Base-by-base conservation (phyloP, 2,329 filamentous ascomycete species). In the Triangularia verruculosa region DNA sequence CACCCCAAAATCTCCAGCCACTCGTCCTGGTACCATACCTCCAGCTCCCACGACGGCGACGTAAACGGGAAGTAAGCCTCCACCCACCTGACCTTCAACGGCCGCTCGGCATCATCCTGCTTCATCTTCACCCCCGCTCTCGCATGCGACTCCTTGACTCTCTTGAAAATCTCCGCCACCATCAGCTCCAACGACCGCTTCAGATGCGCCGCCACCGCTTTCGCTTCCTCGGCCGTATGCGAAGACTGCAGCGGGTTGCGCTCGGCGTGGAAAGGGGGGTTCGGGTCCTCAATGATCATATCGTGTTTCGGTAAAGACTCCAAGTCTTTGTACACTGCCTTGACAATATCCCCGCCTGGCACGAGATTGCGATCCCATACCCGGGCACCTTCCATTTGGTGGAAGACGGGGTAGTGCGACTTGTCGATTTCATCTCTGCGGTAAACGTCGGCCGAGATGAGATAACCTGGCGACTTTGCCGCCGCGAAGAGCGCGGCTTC, bases 1-100 rank as follows among this genome's bases (percentile, higher is more conserved):
- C 89, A 96, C n/a, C 95, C 95, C 1, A 99, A 84, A 4, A 98
- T 88, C 78, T 99, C 95, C 32, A 99, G 87, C 95, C 95, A 99
- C 74, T 96, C 91, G 28, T 91, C 93, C 69, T 90, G 89, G 85
- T 94, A 97, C 81, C 91, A 93, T 9, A 99, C 92, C 74, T 99
- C 95, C 24, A 99, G 84, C 75, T 99, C 95, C 91, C 92, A 99
- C 6, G 90, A 95, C 0, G 95, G 95, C 63, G 89, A 93, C 0
- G 95, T 99, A 75, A 98, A 98, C 43, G 95, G 95, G 78, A 99
- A 99, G 78, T 95, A 98, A 1, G 95, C 93, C 76, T 97, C 94
- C 7, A 98, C 89, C 95, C 95, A 99, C 69, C 95, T 87, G 72
- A 97, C 88, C 70, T 87, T 89, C 43, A 98, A 80, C 4, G 93